Evolutionary conservation across 495 filamentous ascomycete genomes (phyloP).

Genomic region (Corynascus novoguineensis): DNA sequence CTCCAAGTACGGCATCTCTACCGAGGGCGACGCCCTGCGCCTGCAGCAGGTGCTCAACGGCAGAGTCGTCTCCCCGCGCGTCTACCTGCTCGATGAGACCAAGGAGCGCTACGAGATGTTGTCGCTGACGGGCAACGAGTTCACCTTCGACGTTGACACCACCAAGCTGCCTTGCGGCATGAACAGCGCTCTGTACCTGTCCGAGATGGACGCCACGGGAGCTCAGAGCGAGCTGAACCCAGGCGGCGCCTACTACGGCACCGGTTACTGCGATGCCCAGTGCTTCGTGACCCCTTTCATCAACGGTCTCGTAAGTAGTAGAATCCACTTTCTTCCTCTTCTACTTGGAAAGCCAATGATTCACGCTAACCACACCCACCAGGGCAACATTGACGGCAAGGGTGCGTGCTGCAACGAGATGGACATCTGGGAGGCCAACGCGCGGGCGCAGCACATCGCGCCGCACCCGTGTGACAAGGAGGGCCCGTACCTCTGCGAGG

Average conservation of each 20-base stretch:
- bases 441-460: slow-evolving; percentile 47
- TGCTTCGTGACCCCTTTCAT: slow-evolving; percentile 55
- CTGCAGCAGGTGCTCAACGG: slow-evolving; percentile 37
- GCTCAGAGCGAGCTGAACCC: slow-evolving; percentile 51
- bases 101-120: slow-evolving; percentile 55
- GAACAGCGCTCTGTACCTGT: slow-evolving; percentile 64
- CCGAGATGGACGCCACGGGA: slow-evolving; percentile 56
- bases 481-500: slow-evolving; percentile 46
- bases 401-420: slow-evolving; percentile 60
- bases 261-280: slow-evolving; percentile 68
- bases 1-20: slow-evolving; percentile 40
- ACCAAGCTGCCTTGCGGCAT: slow-evolving; percentile 58
- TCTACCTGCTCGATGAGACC: slow-evolving; percentile 53
- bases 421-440: slow-evolving; percentile 64
- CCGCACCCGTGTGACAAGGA: slow-evolving; percentile 54
- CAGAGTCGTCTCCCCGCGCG: slow-evolving; percentile 43
- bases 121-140: slow-evolving; percentile 52
- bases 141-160: slow-evolving; percentile 61
- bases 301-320: slow-evolving; percentile 47
- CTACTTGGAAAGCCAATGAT: background rate
- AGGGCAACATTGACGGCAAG: slow-evolving; percentile 46
- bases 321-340: background rate
- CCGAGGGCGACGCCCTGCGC: slow-evolving; percentile 43
- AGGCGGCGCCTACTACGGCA: slow-evolving; percentile 59
- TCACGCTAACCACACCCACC: slow-evolving; percentile 1